A percentile compares a stretch with the other conserved stretches of the same genome.
Conservation (phyloP, 306 rosid genomes). For the Sindora glabra region DNA sequence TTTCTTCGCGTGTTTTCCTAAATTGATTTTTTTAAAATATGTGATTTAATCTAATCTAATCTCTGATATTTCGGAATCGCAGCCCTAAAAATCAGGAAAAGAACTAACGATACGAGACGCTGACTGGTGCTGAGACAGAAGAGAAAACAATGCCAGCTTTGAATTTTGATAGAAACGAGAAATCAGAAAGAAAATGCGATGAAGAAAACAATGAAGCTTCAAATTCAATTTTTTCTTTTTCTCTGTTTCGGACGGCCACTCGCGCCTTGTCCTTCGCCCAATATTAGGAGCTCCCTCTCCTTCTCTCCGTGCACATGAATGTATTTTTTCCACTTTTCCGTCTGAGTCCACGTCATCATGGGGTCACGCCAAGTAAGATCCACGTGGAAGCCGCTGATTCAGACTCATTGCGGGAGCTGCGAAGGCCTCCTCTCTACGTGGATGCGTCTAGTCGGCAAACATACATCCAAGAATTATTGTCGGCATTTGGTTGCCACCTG, state of each 20-base stretch:
- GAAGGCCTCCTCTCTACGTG: no score
- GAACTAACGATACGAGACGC: no score
- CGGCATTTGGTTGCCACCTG: slow-evolving; percentile 9
- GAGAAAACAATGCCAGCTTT: slow-evolving; percentile 9
- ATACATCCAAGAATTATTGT: no score
- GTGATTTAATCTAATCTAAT: slow-evolving; percentile 13
- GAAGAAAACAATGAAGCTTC: no score
- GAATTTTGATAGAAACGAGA: not conserved
- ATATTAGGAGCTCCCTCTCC: slow-evolving; percentile 7
- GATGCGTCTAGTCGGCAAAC: no score
- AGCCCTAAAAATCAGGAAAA: no score
- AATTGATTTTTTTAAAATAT: not conserved
- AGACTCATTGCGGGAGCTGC: no score
- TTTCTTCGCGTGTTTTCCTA: not conserved
- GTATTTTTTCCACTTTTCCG: no score
- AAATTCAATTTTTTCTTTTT: not conserved
- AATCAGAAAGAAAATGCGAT: not conserved
- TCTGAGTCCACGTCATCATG: no score
- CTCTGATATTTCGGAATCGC: slow-evolving; percentile 21
- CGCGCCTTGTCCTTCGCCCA: slow-evolving; percentile 52
- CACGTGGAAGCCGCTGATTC: no score
- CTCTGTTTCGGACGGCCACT: slow-evolving; percentile 41
- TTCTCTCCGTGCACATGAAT: no score
- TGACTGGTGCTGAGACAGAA: slow-evolving; percentile 23
- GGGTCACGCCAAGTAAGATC: no score